A percentile compares a stretch with the other conserved stretches of the same genome.
Conservation (phyloP, 2,329 filamentous ascomycete genomes). For the Phyllosticta paracitricarpa region DNA sequence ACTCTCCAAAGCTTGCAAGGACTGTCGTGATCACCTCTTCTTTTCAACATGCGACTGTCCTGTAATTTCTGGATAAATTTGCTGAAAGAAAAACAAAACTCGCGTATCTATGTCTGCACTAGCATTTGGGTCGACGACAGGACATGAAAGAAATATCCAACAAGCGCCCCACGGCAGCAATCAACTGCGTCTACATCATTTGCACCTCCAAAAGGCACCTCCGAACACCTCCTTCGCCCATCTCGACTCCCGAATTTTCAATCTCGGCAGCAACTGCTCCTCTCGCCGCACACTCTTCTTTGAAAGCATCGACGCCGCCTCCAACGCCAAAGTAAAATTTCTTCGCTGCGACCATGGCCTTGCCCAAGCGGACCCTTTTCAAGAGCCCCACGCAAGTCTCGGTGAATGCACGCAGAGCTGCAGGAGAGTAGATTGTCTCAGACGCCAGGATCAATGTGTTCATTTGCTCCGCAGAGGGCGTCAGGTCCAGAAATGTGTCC, state of each 20-base stretch:
- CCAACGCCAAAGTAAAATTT: slow-evolving; percentile 77
- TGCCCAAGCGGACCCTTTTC: slow-evolving; percentile 41
- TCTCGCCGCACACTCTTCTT: slow-evolving; percentile 31
- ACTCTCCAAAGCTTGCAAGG: no score
- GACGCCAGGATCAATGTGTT: slow-evolving; percentile 51
- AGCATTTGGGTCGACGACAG: neutral
- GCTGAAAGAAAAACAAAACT: neutral
- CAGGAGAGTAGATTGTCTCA: slow-evolving; percentile 76
- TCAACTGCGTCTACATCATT: slow-evolving; percentile 10
- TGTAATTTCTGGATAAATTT: neutral
- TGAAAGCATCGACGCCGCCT: slow-evolving; percentile 68
- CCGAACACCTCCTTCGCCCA: slow-evolving; percentile 29
- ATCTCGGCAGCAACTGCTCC: slow-evolving; percentile 39
- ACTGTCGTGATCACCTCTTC: no score
- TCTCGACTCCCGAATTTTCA: slow-evolving; percentile 37
- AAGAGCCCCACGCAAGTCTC: slow-evolving; percentile 55
- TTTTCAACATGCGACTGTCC: no score
- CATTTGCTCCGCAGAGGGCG: slow-evolving; percentile 33
- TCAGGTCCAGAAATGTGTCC: slow-evolving; percentile 47
- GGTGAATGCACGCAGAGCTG: slow-evolving; percentile 58
- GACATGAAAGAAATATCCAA: neutral
- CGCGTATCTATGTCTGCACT: neutral
- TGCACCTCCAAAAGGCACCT: slow-evolving; percentile 27
- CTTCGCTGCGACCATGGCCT: slow-evolving; percentile 64
- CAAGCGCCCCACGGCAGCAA: neutral